Base-by-base conservation (phyloP, 257 asterid genomes). In the Perilla frutescens region DNA sequence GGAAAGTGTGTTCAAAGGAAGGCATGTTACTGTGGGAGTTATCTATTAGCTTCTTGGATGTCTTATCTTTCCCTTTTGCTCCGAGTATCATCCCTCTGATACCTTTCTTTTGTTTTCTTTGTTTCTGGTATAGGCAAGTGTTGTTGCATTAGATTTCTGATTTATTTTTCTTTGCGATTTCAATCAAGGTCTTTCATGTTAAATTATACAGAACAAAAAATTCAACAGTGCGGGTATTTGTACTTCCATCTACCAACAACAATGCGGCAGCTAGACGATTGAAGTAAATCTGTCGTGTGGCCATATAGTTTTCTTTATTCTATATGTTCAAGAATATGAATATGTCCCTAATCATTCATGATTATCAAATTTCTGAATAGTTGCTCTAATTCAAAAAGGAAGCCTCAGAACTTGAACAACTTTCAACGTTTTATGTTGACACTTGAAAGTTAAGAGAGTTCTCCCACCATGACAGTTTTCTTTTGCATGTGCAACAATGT, bases 151-250 rank as follows among this genome's bases (percentile, higher is more conserved):
- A 59, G 64, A 34, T 75, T 72, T 66, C 79, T 80, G 5, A 61
- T 68, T 66, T 73, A n/a, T 20, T 58, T 65, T 75, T 57, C 5
- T 68, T 58, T 64, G 40, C 58, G 62, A 64, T 68, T 78, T 72
- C 75, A 43, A 58, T 83, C 77, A 76, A 92, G 97, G 75, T 54
- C 89, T 55, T 53, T 85, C 47, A 4, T 68, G 26, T 53, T 88
- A 80, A 83, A 73, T 76, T 94, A 94, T 78, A 82, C 98, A 32
- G 90, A 83, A 48, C 83, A 91, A 87, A 97, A 94, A 88, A 86
- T 94, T 76, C 86, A 66, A 76, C 89, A 79, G 77, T 94, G 4
- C 95, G 88, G 97, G 99, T 94, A 86, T 76, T 45, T 74, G 37
- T 82, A 72, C 51, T 60, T 78, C 8, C 71, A 62, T 41, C 76